phyloP scores from a whole-genome alignment of 2,329 filamentous ascomycete species.

The Trichoderma koningiopsis region DNA sequence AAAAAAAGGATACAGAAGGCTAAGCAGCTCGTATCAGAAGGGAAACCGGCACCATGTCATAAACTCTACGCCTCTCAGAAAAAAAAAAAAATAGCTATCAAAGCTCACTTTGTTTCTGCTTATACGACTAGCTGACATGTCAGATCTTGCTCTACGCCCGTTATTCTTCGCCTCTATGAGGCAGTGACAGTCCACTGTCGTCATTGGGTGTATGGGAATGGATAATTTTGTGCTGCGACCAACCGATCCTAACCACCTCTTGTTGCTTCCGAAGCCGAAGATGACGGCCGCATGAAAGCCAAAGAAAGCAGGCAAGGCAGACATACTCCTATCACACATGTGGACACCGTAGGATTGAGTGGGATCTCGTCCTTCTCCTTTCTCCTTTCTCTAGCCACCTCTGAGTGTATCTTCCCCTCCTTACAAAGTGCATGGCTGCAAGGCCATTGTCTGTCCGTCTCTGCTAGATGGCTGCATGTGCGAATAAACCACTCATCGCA shows the following conservation, averaged over 20 bases:
- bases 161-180: constrained; percentile 12
- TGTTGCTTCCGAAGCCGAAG: background rate
- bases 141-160: constrained; percentile 31
- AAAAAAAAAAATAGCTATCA: background rate
- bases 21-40: constrained; percentile 1
- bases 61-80: constrained; percentile 9
- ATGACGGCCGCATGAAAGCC: constrained; percentile 3
- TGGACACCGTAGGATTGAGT: background rate
- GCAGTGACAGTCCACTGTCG: constrained; percentile 22
- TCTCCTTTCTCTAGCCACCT: background rate
- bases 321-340: background rate
- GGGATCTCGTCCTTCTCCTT: background rate
- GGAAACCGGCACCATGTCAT: background rate
- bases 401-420: background rate
- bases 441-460: background rate
- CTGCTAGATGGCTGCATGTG: background rate
- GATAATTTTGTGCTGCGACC: background rate
- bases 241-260: background rate
- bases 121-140: constrained; percentile 31
- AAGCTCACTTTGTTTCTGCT: background rate
- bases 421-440: background rate
- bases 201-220: constrained; percentile 20
- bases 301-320: background rate
- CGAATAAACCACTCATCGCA: background rate
- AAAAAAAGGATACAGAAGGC: constrained; percentile 10